These are phyloP conservation scores for Rhodotorula graminis DNA, from an alignment of 768 basidiomycete species.

Conservation along the genomic window DNA sequence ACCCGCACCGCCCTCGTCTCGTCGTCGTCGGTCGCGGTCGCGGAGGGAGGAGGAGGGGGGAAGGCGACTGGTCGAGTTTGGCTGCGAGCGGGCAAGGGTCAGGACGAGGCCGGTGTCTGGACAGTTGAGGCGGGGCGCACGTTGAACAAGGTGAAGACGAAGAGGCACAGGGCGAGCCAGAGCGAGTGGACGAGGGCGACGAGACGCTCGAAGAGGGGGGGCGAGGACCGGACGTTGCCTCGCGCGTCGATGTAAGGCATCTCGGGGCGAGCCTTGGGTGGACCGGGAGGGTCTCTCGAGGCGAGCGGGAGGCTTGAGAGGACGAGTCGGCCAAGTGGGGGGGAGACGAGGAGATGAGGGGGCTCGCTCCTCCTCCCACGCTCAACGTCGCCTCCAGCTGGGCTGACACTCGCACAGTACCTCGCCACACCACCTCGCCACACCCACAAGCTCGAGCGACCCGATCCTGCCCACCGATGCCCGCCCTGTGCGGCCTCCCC, in stretches of 20 bases:
- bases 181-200: not conserved
- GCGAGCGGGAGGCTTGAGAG: too few relatives aligned
- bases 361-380: not conserved
- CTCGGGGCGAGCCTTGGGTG: too few relatives aligned
- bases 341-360: too few relatives aligned
- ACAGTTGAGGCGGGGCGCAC: not conserved
- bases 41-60: not conserved
- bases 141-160: slow-evolving; percentile 18
- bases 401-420: not conserved
- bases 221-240: not conserved
- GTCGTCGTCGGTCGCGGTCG: not conserved
- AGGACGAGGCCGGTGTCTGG: rapidly evolving
- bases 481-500: slow-evolving; percentile 4
- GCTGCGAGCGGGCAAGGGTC: not conserved
- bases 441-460: not conserved
- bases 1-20: not conserved
- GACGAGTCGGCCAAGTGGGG: not conserved
- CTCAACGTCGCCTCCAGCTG: not conserved
- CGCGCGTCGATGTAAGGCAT: slow-evolving; percentile 10
- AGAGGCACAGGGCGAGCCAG: slow-evolving; percentile 13
- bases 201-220: not conserved
- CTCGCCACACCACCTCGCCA: too few relatives aligned
- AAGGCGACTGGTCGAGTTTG: not conserved
- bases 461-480: not conserved
- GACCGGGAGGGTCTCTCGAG: too few relatives aligned